Evolutionary conservation across 1,284 basidiomycete genomes (phyloP), one percentile per base, ranked within the genome.

Genomic region (Sporisorium sorghi): DNA sequence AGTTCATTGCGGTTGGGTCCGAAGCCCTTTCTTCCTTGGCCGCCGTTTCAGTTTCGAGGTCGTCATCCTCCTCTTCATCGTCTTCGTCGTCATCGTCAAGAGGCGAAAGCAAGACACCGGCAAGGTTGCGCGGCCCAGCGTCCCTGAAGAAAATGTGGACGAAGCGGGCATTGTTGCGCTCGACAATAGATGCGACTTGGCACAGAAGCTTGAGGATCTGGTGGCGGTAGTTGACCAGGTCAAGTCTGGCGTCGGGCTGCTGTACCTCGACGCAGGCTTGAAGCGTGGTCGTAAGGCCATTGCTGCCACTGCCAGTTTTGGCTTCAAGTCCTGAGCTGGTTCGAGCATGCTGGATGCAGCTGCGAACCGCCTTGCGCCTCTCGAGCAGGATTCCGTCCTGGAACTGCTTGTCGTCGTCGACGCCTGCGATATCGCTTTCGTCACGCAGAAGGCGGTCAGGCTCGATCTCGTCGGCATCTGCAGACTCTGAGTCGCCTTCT

Each of bases 141-240:
- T 70, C 70, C 9, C 63, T 30, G 57, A 80, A 77, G 48, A 82
- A 82, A 54, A 75, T 68, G 33, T 73, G 55, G 0, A 82, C 63
- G 32, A 82, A 72, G 32, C 56, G 60, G 5, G 67, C 68, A 23
- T 79, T 80, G 66, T 82, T 69, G 43, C 72, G 71, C 59, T 82
- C 80, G 39, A 76, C 77, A 14, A 74, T 32, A 14, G 51, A 30
- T 11, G 74, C 61, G 0, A 78, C 43, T 32, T 75, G 71, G 44
- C 65, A 58, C 12, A 79, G 67, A 17, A 80, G 70, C 54, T 69
- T 68, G 54, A 82, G 72, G 49, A 82, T 72, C 58, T 80, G 80
- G n/a, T 67, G 52, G 19, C 73, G 76, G 54, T 82, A 80, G 55
- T 80, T 82, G 77, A 74, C 49, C 12, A 78, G 42, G 35, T 80